Conservation (phyloP, 2,329 filamentous ascomycete species). For the Dactylellina leptospora region DNA sequence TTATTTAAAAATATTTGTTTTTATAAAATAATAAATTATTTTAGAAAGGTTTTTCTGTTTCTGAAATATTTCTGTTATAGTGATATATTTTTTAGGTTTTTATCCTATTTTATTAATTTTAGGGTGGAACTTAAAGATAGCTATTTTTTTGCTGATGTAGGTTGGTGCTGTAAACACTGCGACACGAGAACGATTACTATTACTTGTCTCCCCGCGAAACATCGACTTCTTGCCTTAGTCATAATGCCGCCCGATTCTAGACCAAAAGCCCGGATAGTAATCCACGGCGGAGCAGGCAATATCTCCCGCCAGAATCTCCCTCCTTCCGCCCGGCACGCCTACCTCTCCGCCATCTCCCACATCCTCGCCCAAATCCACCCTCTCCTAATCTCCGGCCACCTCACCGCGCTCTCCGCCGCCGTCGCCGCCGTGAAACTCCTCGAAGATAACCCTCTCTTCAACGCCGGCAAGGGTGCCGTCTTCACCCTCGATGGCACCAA, state of each 20-base stretch:
- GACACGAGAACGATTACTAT: too few relatives aligned
- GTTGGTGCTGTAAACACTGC: too few relatives aligned
- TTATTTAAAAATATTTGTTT: too few relatives aligned
- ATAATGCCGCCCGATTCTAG: neutral
- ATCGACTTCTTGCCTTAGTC: neutral
- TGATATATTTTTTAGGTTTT: too few relatives aligned
- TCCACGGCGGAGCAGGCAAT: conserved; percentile 48
- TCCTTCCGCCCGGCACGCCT: conserved; percentile 67
- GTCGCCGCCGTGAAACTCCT: conserved; percentile 78
- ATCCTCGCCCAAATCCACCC: conserved; percentile 67
- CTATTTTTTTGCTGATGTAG: too few relatives aligned
- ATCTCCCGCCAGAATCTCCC: conserved; percentile 67
- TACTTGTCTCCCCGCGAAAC: too few relatives aligned
- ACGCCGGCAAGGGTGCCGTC: conserved; percentile 82
- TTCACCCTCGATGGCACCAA: conserved; percentile 84
- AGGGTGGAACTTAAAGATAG: too few relatives aligned
- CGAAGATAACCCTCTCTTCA: conserved; percentile 84
- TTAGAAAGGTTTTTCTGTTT: too few relatives aligned
- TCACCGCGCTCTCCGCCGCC: conserved; percentile 74
- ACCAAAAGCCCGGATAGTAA: conserved; percentile 35
- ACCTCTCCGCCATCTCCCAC: conserved; percentile 69
- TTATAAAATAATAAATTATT: too few relatives aligned
- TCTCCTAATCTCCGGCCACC: conserved; percentile 59
- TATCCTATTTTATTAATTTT: too few relatives aligned
- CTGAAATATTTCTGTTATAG: too few relatives aligned